Evolutionary conservation across 106 monocot species (phyloP).

Genomic region (Dioscorea zingiberensis): DNA sequence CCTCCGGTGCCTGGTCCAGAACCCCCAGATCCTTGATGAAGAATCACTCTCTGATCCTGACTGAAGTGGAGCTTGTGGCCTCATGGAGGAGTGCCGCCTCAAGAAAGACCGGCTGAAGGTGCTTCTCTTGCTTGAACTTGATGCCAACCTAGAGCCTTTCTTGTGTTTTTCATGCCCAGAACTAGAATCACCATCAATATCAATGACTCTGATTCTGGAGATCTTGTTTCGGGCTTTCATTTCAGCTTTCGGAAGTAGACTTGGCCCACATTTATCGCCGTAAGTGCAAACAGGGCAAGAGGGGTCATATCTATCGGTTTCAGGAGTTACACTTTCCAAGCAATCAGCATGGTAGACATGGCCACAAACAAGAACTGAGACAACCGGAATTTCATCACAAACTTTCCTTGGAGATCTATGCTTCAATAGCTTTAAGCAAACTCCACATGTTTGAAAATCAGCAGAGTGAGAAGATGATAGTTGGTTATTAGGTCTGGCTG

Average conservation of each 20-base stretch:
- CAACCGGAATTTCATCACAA: slow-evolving; percentile 46
- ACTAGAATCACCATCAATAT: slow-evolving; percentile 23
- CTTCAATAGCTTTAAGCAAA: slow-evolving; percentile 68
- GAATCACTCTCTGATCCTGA: slow-evolving; percentile 23
- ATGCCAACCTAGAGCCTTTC: slow-evolving; percentile 18
- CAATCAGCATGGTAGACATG: slow-evolving; percentile 92
- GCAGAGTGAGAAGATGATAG: slow-evolving; percentile 11
- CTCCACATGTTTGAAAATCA: slow-evolving; percentile 43
- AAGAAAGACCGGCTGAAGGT: slow-evolving; percentile 34
- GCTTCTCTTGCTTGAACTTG: slow-evolving; percentile 35
- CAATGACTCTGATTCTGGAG: slow-evolving; percentile 44
- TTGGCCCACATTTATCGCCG: slow-evolving; percentile 24
- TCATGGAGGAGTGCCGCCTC: slow-evolving; percentile 50
- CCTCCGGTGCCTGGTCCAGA: slow-evolving; percentile 37
- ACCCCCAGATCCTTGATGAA: slow-evolving; percentile 36
- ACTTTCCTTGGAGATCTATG: slow-evolving; percentile 59
- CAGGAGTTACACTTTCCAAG: slow-evolving; percentile 64
- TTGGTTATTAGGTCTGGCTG: slow-evolving; percentile 14
- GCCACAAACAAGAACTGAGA: slow-evolving; percentile 68
- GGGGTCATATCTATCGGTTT: slow-evolving; percentile 71
- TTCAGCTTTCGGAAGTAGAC: slow-evolving; percentile 30
- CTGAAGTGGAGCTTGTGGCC: slow-evolving; percentile 17
- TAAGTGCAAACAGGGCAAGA: slow-evolving; percentile 67
- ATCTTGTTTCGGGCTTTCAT: slow-evolving; percentile 46
- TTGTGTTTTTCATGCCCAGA: slow-evolving; percentile 5